Evolutionary conservation across 2,329 filamentous ascomycete species (phyloP).

Genomic region (Penicillium sp.): DNA sequence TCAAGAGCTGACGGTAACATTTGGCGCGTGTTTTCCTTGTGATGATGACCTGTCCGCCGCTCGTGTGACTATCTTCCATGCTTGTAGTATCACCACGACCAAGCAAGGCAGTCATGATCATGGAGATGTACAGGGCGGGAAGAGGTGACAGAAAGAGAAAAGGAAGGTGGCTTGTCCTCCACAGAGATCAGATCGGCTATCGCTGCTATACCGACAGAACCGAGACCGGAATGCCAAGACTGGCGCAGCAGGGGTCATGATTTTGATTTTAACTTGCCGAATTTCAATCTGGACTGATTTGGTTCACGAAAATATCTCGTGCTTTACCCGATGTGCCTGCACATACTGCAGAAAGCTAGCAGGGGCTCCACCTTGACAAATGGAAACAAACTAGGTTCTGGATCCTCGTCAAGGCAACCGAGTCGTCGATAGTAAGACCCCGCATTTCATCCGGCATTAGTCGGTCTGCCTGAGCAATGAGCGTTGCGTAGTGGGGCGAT

Average conservation of each 20-base stretch:
- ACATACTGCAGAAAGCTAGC: background rate
- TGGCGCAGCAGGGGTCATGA: background rate
- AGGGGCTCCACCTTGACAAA: background rate
- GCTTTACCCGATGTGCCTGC: background rate
- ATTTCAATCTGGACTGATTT: conserved; percentile 1
- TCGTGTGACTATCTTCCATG: conserved; percentile 17
- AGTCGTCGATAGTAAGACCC: conserved; percentile 7
- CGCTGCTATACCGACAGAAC: conserved; percentile 3
- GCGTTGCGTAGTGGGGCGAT: background rate
- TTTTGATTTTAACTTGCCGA: conserved; percentile 1
- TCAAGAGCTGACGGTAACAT: conserved; percentile 9
- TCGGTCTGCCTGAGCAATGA: background rate
- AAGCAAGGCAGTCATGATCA: background rate
- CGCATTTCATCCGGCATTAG: conserved; percentile 9
- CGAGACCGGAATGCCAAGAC: background rate
- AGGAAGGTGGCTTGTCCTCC: background rate
- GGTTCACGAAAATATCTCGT: background rate
- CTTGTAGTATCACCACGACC: conserved; percentile 3
- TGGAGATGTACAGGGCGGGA: background rate
- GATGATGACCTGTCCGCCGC: conserved; percentile 3
- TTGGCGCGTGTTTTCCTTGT: background rate
- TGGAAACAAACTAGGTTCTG: background rate
- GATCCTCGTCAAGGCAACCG: conserved; percentile 12
- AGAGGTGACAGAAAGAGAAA: background rate
- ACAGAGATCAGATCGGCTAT: background rate